Evolutionary conservation across 192 early-diverging fungal species (phyloP).

Genomic region (Coemansia sp.): DNA sequence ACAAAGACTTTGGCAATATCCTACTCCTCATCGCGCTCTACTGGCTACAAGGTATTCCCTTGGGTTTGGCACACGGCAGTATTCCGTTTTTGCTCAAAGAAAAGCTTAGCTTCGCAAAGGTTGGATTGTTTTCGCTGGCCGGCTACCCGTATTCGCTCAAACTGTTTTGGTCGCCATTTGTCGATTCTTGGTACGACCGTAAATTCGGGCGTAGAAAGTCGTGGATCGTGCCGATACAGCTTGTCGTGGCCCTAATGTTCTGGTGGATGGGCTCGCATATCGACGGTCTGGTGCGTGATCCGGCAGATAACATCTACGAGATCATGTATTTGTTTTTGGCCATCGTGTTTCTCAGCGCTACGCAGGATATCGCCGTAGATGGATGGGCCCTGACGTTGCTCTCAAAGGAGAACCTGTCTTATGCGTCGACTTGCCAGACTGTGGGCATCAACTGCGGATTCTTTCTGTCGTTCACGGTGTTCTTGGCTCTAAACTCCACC

Average conservation of each 20-base stretch:
- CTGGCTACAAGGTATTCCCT: slow-evolving; percentile 92
- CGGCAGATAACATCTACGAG: slow-evolving; percentile 45
- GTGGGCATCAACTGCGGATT: slow-evolving; percentile 95
- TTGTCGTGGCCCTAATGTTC: slow-evolving; percentile 76
- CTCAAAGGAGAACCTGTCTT: slow-evolving; percentile 87
- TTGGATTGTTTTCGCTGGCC: slow-evolving; percentile 92
- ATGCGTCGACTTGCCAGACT: slow-evolving; percentile 93
- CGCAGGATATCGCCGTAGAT: slow-evolving; percentile 81
- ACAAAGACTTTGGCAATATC: slow-evolving; percentile 58
- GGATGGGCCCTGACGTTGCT: slow-evolving; percentile 95
- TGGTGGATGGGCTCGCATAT: slow-evolving; percentile 77
- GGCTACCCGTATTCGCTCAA: slow-evolving; percentile 98
- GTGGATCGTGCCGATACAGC: slow-evolving; percentile 99
- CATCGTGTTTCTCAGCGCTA: slow-evolving; percentile 93
- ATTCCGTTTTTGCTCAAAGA: slow-evolving; percentile 95
- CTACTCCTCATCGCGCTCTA: slow-evolving; percentile 58
- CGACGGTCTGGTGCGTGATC: slow-evolving; percentile 66
- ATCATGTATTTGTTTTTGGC: slow-evolving; percentile 78
- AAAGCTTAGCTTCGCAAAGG: slow-evolving; percentile 87
- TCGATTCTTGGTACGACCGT: slow-evolving; percentile 85
- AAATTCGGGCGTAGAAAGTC: slow-evolving; percentile 88
- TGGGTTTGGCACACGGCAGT: slow-evolving; percentile 87
- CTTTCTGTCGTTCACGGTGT: slow-evolving; percentile 95
- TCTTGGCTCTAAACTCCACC: slow-evolving; percentile 91
- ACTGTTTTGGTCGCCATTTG: slow-evolving; percentile 97